phyloP scores from a whole-genome alignment of 2,329 filamentous ascomycete genomes.

The Stagonosporopsis tanaceti region DNA sequence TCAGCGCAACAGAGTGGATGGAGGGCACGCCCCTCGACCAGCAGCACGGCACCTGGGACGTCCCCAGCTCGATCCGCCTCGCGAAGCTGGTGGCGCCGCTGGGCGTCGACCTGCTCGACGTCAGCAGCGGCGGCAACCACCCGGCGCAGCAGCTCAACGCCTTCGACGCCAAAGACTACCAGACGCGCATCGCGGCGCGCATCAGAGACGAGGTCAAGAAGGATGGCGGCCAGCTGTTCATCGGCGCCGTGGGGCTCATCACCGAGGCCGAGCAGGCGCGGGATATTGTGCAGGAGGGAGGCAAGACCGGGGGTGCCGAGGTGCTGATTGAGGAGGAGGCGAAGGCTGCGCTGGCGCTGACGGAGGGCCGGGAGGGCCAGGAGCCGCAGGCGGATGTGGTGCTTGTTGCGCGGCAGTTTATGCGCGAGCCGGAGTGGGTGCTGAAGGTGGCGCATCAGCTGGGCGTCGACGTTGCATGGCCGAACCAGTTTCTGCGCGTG shows the following conservation, averaged over 20 bases:
- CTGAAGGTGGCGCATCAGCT: slow-evolving; percentile 59
- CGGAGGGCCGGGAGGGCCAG: slow-evolving; percentile 38
- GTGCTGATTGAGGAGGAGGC: slow-evolving; percentile 42
- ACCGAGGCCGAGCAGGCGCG: slow-evolving; percentile 61
- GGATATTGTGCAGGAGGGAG: slow-evolving; percentile 52
- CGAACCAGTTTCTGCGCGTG: slow-evolving; percentile 55
- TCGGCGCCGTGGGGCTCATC: slow-evolving; percentile 63
- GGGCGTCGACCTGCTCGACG: slow-evolving; percentile 57
- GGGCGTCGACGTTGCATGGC: slow-evolving; percentile 58
- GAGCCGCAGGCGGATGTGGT: slow-evolving; percentile 58
- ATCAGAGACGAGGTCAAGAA: slow-evolving; percentile 53
- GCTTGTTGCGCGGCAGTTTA: slow-evolving; percentile 62
- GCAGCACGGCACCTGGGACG: slow-evolving; percentile 50
- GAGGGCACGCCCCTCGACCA: slow-evolving; percentile 44
- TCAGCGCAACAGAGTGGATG: slow-evolving; percentile 50
- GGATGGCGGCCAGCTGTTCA: slow-evolving; percentile 52
- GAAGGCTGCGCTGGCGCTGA: slow-evolving; percentile 44
- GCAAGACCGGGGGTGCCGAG: slow-evolving; percentile 28
- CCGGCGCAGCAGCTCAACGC: slow-evolving; percentile 51
- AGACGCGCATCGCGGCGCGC: slow-evolving; percentile 57
- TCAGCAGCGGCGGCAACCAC: slow-evolving; percentile 57
- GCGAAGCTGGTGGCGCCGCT: slow-evolving; percentile 52
- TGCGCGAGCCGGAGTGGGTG: slow-evolving; percentile 65
- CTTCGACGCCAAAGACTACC: slow-evolving; percentile 57
- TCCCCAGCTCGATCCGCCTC: slow-evolving; percentile 50